These are phyloP conservation scores for Lactarius tabidus DNA, from an alignment of 768 basidiomycete species.

Conservation along the genomic window DNA sequence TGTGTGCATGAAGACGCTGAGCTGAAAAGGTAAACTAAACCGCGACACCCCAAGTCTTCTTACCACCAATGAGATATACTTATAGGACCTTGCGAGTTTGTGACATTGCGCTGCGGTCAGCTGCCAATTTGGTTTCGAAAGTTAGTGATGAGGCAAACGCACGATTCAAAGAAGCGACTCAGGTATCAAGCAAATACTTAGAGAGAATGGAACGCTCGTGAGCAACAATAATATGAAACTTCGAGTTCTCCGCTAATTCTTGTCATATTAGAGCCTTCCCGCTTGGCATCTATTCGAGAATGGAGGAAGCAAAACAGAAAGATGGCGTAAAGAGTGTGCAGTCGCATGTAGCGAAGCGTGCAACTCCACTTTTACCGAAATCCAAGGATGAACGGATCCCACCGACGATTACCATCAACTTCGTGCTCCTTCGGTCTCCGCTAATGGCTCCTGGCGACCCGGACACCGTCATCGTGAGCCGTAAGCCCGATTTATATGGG, in stretches of 20 bases:
- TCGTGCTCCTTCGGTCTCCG: not conserved
- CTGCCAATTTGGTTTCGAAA: not conserved
- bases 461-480: not conserved
- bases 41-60: too few relatives aligned
- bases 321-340: not conserved
- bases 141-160: not conserved
- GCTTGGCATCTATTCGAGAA: not conserved
- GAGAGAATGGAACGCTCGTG: not conserved
- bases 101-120: not conserved
- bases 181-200: not conserved
- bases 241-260: not conserved
- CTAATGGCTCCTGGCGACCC: not conserved
- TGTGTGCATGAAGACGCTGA: too few relatives aligned
- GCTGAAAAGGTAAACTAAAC: too few relatives aligned
- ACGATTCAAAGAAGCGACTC: not conserved
- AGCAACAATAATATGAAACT: not conserved
- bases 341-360: not conserved
- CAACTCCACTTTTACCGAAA: not conserved
- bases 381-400: not conserved
- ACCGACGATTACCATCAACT: not conserved
- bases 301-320: not conserved
- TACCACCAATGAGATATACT: not conserved
- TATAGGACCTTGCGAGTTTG: not conserved
- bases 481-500: not conserved
- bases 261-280: not conserved